Percentiles rank a stretch among this genome's conserved stretches.
These are phyloP conservation scores for Phascolomyces articulosus DNA, from an alignment of 371 early-diverging fungal genomes.

Conservation along the genomic window DNA sequence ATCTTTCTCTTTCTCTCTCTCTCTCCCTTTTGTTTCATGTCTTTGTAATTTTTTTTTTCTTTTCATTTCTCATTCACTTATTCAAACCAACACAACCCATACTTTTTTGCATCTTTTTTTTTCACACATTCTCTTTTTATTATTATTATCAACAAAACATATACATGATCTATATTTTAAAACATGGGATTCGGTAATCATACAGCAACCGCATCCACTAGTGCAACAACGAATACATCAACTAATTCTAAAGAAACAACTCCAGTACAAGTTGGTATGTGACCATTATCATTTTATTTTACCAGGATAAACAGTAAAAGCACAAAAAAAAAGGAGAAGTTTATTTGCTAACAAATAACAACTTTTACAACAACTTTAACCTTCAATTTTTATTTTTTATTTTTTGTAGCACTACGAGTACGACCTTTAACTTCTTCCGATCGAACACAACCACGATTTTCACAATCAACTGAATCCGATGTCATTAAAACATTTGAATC, in stretches of 20 bases:
- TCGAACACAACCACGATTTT: conserved; percentile 49
- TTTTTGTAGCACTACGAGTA: conserved; percentile 53
- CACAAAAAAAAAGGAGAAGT: neutral
- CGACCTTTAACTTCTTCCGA: conserved; percentile 57
- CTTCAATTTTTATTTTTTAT: too few species aligned
- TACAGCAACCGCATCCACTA: conserved; percentile 9
- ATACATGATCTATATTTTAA: conserved; percentile 3
- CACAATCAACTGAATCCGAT: conserved; percentile 43
- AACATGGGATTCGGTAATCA: conserved; percentile 15
- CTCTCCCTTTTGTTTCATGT: conserved; percentile 6
- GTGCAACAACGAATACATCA: conserved; percentile 2
- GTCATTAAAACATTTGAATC: conserved; percentile 44
- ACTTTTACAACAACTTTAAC: neutral
- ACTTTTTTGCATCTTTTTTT: neutral
- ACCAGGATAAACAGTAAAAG: neutral
- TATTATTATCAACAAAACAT: neutral
- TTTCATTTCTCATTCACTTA: neutral
- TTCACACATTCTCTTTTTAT: neutral
- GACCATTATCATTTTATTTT: neutral
- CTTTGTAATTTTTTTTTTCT: neutral
- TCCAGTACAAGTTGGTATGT: conserved; percentile 41
- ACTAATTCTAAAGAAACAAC: conserved; percentile 18
- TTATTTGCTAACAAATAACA: neutral
- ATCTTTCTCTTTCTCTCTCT: neutral
- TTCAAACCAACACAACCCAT: neutral